Evolutionary conservation across 176 grass and related monocot genomes (phyloP).

Genomic region (Miscanthus lutarioriparius): DNA sequence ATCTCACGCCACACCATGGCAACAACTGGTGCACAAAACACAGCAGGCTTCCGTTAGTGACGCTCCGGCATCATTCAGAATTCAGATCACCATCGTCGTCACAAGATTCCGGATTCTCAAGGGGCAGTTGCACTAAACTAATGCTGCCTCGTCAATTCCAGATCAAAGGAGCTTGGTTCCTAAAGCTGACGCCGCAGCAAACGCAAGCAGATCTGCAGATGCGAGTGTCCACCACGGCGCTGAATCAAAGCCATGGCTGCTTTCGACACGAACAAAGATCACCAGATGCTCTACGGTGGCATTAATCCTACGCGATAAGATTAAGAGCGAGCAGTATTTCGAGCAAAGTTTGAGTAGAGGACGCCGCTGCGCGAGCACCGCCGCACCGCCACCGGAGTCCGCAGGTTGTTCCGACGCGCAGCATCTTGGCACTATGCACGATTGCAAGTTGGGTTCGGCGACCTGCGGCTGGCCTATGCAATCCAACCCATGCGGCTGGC

Average conservation of each 20-base stretch:
- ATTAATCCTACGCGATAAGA: background rate
- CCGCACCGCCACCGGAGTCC: too few relatives aligned
- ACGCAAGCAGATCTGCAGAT: background rate
- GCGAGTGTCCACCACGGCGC: background rate
- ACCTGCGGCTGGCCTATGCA: too few relatives aligned
- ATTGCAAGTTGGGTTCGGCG: too few relatives aligned
- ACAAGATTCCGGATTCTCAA: too few relatives aligned
- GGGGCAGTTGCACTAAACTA: background rate
- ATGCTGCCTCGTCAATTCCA: background rate
- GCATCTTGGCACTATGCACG: too few relatives aligned
- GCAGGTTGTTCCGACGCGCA: too few relatives aligned
- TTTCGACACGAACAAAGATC: background rate
- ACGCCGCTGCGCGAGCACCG: background rate
- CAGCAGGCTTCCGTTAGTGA: background rate
- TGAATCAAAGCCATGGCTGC: background rate
- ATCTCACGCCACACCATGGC: background rate
- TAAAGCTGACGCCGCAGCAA: background rate
- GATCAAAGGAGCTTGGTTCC: background rate
- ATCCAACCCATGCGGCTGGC: too few relatives aligned
- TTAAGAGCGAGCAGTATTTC: background rate
- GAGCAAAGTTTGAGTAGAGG: background rate
- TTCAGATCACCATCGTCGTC: background rate
- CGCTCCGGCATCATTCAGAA: background rate
- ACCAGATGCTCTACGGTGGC: background rate
- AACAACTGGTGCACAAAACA: conserved; percentile 2